These are phyloP conservation scores for Elsinoe fawcettii DNA, from an alignment of 2,329 filamentous ascomycete species.

Conservation along the genomic window DNA sequence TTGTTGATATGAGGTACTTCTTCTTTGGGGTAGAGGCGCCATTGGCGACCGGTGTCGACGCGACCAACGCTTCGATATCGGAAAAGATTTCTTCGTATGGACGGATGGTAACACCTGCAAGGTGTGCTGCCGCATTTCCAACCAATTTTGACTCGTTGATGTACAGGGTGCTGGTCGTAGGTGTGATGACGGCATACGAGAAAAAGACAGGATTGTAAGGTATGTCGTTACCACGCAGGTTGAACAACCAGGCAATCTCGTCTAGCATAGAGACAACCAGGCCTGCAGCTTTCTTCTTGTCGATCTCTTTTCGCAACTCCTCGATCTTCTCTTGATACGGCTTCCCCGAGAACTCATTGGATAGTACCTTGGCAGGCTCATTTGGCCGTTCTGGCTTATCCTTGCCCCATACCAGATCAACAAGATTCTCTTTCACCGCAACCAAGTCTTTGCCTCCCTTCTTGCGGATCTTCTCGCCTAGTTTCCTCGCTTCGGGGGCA, in stretches of 20 bases:
- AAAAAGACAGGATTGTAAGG: conserved; percentile 98
- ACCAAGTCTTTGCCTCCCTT: conserved; percentile 70
- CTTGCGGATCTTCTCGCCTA: conserved; percentile 80
- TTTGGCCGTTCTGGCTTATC: conserved; percentile 66
- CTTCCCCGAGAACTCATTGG: conserved; percentile 70
- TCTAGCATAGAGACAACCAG: conserved; percentile 93
- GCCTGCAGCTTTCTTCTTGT: conserved; percentile 79
- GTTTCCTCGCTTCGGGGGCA: conserved; percentile 61
- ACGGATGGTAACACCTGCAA: conserved; percentile 65
- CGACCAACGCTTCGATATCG: conserved; percentile 61
- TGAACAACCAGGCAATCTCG: conserved; percentile 98
- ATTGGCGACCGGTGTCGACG: conserved; percentile 18
- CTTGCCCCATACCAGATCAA: conserved; percentile 82
- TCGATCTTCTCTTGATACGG: conserved; percentile 72
- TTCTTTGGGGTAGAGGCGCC: conserved; percentile 32
- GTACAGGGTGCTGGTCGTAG: conserved; percentile 68
- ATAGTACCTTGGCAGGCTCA: conserved; percentile 66
- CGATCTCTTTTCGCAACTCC: conserved; percentile 81
- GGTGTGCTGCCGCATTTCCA: conserved; percentile 58
- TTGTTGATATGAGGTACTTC: conserved; percentile 81
- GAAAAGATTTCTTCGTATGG: conserved; percentile 76
- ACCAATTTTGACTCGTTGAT: conserved; percentile 72
- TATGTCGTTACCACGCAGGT: conserved; percentile 88
- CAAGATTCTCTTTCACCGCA: conserved; percentile 70
- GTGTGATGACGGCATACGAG: conserved; percentile 84